Percentiles rank a stretch among this genome's conserved stretches.
phyloP scores from a whole-genome alignment of 805 yeast species.

The Sungouiella thailandica region DNA sequence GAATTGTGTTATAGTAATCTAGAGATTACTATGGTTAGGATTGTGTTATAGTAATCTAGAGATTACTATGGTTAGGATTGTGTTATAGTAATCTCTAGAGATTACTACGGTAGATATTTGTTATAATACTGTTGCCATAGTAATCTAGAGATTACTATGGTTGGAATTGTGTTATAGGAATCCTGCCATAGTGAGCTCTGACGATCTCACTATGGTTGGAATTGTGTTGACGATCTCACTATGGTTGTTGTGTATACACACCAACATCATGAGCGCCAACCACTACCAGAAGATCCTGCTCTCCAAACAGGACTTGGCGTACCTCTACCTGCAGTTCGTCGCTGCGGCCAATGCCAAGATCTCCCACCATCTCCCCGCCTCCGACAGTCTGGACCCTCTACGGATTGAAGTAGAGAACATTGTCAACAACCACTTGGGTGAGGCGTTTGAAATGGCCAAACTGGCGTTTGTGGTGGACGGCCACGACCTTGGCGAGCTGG shows the following conservation, averaged over 20 bases:
- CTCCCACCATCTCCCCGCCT: conserved; percentile 43
- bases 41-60: no score
- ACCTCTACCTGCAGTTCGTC: conserved; percentile 41
- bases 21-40: no score
- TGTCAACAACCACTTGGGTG: conserved; percentile 44
- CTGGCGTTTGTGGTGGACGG: conserved; percentile 59
- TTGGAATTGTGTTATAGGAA: no score
- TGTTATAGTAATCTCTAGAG: no score
- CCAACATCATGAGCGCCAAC: conserved; percentile 16
- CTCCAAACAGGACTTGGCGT: conserved; percentile 48
- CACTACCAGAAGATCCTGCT: conserved; percentile 43
- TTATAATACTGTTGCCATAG: no score
- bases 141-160: no score
- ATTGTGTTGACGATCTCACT: no score
- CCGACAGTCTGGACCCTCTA: conserved; percentile 40
- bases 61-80: no score
- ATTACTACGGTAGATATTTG: no score
- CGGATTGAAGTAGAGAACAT: conserved; percentile 38
- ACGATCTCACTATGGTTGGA: no score
- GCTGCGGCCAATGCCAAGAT: conserved; percentile 41
- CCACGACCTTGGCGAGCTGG: conserved; percentile 25
- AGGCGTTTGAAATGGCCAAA: conserved; percentile 53
- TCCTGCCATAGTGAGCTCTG: neutral
- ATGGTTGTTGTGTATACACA: no score
- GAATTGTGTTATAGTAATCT: no score